Base-by-base conservation (phyloP, 345 rosid species). In the Gossypium mustelinum region DNA sequence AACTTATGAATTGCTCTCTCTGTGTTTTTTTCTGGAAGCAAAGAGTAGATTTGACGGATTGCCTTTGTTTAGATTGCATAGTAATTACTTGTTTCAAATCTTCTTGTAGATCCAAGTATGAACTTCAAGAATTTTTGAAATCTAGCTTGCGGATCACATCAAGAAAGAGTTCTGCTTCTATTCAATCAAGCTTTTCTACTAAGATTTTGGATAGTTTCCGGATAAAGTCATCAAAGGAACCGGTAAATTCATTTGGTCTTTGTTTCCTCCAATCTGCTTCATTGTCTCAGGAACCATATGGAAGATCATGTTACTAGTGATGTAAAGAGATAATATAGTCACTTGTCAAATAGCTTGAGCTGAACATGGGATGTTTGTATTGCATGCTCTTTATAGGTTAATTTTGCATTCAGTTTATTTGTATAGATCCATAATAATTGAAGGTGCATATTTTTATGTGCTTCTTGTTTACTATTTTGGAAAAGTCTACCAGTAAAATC, bases 61-160 rank as follows among this genome's bases (percentile, higher is more conserved):
- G 18, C 41, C 56, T 1, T 67, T 14, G 57, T 75, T 78, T 76
- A 34, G 68, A 52, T 79, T 2, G 55, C 55, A 22, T 20, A 27
- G 52, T 74, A 71, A 34, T 71, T 77, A 13, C 68, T 74, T 44
- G 75, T 70, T 73, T 82, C 73, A 76, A 17, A 66, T 52, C 63
- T 54, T 81, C 61, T 52, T 69, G 76, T 76, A 95, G 99, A 86
- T 90, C 98, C 22, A 95, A 95, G 83, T 95, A 95, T 81, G 97
- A 95, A 91, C 89, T 79, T 64, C 98, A 95, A 89, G 97, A 91
- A 86, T 95, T 91, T 82, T 68, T 95, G 80, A 90, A 95, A 80
- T 93, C 99, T 78, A 93, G 98, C 82, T 89, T 95, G 82, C 88
- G 97, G 77, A 95, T 95, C 74, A 70, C 89, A 27, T 90, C 97